A percentile compares a stretch with the other conserved stretches of the same genome.
phyloP scores from a whole-genome alignment of 2,329 filamentous ascomycete species.

The Akanthomyces muscarius region DNA sequence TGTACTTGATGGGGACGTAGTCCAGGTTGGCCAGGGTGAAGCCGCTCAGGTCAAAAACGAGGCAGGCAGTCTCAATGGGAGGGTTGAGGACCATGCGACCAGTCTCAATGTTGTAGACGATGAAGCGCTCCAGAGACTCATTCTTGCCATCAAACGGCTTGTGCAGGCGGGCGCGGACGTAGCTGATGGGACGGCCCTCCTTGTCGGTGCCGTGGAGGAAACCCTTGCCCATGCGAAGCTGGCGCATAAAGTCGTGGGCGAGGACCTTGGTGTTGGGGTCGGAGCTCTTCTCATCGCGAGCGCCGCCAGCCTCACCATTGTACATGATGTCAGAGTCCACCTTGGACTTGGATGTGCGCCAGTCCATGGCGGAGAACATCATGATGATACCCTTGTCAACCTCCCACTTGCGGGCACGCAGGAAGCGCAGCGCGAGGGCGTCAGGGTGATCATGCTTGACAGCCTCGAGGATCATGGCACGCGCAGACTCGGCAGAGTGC shows the following conservation, averaged over 20 bases:
- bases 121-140: conserved; percentile 34
- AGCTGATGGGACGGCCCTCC: conserved; percentile 33
- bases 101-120: conserved; percentile 39
- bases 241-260: conserved; percentile 30
- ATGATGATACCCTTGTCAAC: conserved; percentile 37
- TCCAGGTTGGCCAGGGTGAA: conserved; percentile 73
- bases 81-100: conserved; percentile 19
- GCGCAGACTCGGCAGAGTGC: conserved; percentile 24
- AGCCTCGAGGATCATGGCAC: conserved; percentile 22
- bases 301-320: conserved; percentile 31
- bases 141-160: conserved; percentile 30
- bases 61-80: conserved; percentile 23
- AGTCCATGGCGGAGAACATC: conserved; percentile 35
- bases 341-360: conserved; percentile 31
- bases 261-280: conserved; percentile 11
- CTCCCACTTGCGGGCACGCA: conserved; percentile 39
- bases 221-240: conserved; percentile 36
- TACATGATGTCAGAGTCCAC: conserved; percentile 31
- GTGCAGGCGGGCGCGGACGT: conserved; percentile 34
- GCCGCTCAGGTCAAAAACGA: conserved; percentile 69
- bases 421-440: conserved; percentile 36
- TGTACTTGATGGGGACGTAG: conserved; percentile 71
- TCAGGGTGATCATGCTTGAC: conserved; percentile 34
- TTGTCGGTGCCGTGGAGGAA: conserved; percentile 36
- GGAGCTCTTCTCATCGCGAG: conserved; percentile 26